Percentiles rank a stretch among this genome's conserved stretches.
Conservation (phyloP, 768 basidiomycete genomes). For the Amanita fuliginea region DNA sequence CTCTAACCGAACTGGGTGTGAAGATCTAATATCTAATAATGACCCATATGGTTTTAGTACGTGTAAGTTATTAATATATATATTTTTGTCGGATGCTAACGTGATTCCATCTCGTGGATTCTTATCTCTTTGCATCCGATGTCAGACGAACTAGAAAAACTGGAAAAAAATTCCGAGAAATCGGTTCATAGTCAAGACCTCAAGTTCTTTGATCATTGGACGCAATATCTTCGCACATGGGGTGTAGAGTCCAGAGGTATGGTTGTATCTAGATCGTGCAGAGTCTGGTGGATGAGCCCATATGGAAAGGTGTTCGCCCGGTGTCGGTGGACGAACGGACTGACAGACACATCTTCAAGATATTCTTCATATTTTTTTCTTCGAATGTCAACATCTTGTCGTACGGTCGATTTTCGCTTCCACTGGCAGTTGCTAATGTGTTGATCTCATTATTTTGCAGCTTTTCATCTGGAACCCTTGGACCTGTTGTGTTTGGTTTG, state of each 20-base stretch:
- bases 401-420: constrained; percentile 15
- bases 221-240: not conserved
- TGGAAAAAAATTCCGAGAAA: not conserved
- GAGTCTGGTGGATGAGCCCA: not conserved
- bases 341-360: constrained; percentile 51
- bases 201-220: not conserved
- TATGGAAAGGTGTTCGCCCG: constrained; percentile 37
- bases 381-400: constrained; percentile 61
- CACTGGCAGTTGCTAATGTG: no score
- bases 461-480: constrained; percentile 60
- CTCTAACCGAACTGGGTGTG: no score
- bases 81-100: no score
- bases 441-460: constrained; percentile 17
- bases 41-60: no score
- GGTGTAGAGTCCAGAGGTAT: constrained; percentile 26
- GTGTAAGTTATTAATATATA: no score
- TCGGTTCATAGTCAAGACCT: not conserved
- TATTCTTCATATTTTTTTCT: constrained; percentile 74
- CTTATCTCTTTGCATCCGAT: not conserved
- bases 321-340: constrained; percentile 44
- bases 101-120: not conserved
- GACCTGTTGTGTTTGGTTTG: constrained; percentile 48
- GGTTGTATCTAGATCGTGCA: not conserved
- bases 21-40: no score
- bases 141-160: not conserved